These are phyloP conservation scores for Omphalea diandra DNA, from an alignment of 441 rosid species.

Conservation along the genomic window DNA sequence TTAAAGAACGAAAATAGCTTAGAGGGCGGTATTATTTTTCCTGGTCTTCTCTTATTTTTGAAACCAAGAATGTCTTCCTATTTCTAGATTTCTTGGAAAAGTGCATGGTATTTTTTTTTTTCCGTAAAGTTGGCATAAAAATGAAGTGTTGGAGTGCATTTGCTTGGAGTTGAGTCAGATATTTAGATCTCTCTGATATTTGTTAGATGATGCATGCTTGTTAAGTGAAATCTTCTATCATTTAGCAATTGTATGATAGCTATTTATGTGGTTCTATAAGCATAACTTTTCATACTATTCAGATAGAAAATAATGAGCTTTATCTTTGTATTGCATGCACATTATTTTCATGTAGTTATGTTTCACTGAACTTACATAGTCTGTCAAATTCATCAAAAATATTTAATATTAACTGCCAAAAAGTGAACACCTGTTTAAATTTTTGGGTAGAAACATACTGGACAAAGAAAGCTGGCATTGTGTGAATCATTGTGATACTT, in stretches of 20 bases:
- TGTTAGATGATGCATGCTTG: not conserved
- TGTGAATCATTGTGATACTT: not conserved
- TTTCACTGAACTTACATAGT: not conserved
- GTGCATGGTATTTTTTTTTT: not conserved
- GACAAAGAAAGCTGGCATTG: not conserved
- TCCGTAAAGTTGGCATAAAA: not conserved
- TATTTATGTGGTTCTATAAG: no score
- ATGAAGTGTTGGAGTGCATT: not conserved
- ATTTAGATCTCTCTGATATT: no score
- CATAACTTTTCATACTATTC: not conserved
- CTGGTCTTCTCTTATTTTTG: not conserved
- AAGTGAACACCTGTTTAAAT: not conserved
- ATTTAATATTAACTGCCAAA: no score
- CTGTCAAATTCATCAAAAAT: not conserved
- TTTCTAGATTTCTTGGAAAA: not conserved
- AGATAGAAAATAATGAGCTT: not conserved
- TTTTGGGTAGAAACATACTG: not conserved
- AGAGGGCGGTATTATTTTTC: not conserved
- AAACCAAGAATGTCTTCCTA: not conserved
- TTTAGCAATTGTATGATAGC: not conserved
- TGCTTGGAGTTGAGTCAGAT: not conserved
- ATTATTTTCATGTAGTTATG: not conserved
- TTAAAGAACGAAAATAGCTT: not conserved
- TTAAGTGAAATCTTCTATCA: no score
- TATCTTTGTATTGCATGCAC: not conserved